Evolutionary conservation across 2,329 filamentous ascomycete species (phyloP).

Genomic region (Nigrospora sphaerica): DNA sequence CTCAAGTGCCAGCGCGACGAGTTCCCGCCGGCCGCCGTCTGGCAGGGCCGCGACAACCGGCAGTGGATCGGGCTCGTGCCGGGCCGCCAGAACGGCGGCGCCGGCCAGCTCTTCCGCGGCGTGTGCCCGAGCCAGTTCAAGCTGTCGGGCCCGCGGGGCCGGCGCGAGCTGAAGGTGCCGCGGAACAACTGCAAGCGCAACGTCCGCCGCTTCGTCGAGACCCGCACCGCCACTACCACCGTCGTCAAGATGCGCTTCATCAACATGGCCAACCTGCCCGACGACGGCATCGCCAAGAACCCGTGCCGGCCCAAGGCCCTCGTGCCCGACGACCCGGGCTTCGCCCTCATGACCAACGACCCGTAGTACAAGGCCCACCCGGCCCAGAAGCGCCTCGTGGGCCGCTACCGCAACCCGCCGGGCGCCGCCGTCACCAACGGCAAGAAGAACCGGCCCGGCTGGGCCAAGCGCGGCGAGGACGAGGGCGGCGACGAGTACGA

Average conservation of each 20-base stretch:
- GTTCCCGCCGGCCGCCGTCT: not conserved
- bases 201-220: not conserved
- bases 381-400: too few relatives aligned
- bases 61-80: not conserved
- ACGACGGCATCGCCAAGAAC: conserved; percentile 1
- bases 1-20: not conserved
- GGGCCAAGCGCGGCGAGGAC: too few relatives aligned
- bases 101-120: not conserved
- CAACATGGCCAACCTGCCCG: not conserved
- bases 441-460: too few relatives aligned
- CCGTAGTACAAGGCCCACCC: not conserved
- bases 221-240: not conserved
- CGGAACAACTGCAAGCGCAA: not conserved
- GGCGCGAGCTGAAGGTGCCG: not conserved
- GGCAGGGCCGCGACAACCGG: not conserved
- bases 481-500: too few relatives aligned
- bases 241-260: not conserved
- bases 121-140: not conserved
- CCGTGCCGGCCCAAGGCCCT: not conserved
- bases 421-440: too few relatives aligned
- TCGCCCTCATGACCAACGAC: conserved; percentile 1
- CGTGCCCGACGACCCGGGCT: not conserved
- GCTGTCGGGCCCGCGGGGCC: not conserved
- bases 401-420: not conserved
- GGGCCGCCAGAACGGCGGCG: not conserved